phyloP scores from a whole-genome alignment of 2,329 filamentous ascomycete species.

The Penicillium sp. region DNA sequence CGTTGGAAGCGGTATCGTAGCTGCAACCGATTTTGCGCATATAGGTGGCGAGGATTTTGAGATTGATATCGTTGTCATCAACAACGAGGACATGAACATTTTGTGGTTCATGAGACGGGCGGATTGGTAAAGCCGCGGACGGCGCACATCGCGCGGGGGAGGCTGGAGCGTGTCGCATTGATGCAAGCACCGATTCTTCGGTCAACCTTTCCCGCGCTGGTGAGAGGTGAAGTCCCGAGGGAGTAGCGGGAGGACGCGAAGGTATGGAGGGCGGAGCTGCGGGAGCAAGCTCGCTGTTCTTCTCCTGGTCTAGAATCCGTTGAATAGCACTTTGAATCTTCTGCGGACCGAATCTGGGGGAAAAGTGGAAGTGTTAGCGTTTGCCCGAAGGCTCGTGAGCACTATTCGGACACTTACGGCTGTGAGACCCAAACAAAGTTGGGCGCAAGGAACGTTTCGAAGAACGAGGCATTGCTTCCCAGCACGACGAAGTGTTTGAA shows the following conservation, averaged over 20 bases:
- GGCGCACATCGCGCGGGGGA: not conserved
- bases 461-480: constrained; percentile 3
- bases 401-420: constrained; percentile 17
- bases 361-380: constrained; percentile 6
- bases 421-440: constrained; percentile 23
- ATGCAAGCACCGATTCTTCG: not conserved
- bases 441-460: not conserved
- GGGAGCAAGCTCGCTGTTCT: not conserved
- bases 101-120: constrained; percentile 1
- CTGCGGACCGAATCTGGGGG: constrained; percentile 22
- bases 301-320: constrained; percentile 2
- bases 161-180: not conserved
- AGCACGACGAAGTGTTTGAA: constrained; percentile 22
- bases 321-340: constrained; percentile 21
- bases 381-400: not conserved
- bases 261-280: not conserved
- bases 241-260: not conserved
- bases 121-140: not conserved
- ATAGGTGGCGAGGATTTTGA: constrained; percentile 36
- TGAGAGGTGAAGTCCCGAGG: not conserved
- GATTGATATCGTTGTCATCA: constrained; percentile 40
- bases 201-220: not conserved
- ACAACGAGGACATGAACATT: constrained; percentile 32
- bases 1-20: constrained; percentile 36
- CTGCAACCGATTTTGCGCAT: constrained; percentile 33